Evolutionary conservation across 1,284 basidiomycete genomes (phyloP).

Genomic region (Cryptococcus hybrid): DNA sequence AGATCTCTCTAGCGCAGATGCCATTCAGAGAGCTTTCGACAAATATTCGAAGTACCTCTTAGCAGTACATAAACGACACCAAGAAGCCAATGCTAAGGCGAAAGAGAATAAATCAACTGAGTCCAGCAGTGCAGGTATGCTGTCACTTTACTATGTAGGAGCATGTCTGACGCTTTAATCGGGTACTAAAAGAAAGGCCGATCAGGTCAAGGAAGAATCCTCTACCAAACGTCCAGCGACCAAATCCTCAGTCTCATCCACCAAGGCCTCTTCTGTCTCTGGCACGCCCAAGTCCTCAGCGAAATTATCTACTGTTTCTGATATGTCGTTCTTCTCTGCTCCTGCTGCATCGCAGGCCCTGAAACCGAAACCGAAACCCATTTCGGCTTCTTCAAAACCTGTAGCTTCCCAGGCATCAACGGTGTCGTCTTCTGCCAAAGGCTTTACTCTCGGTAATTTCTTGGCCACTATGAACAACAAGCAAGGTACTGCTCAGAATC

Average conservation of each 20-base stretch:
- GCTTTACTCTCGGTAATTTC: background rate
- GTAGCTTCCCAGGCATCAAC: background rate
- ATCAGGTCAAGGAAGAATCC: constrained; percentile 3
- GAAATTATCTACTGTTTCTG: constrained; percentile 5
- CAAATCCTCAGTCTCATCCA: background rate
- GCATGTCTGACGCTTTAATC: background rate
- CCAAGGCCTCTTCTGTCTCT: background rate
- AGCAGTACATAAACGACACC: constrained; percentile 3
- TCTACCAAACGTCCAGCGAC: constrained; percentile 5
- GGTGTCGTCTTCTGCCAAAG: background rate
- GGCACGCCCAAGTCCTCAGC: background rate
- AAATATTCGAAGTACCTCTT: constrained; percentile 17
- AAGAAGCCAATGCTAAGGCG: background rate
- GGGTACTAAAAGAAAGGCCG: constrained; percentile 10
- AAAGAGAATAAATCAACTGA: constrained; percentile 11
- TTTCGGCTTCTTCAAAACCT: constrained; percentile 24
- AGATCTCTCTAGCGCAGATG: constrained; percentile 10
- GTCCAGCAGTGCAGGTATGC: background rate
- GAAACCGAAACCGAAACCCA: constrained; percentile 20
- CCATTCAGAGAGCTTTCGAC: constrained; percentile 23
- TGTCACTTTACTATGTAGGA: too few species aligned
- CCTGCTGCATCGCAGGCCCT: constrained; percentile 10
- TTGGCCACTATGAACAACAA: background rate
- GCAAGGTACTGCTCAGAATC: background rate
- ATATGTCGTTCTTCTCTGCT: constrained; percentile 39